Evolutionary conservation across 164 flowering plant genomes (phyloP), one percentile per base, ranked within the genome.

Genomic region (Berberis vulgaris): DNA sequence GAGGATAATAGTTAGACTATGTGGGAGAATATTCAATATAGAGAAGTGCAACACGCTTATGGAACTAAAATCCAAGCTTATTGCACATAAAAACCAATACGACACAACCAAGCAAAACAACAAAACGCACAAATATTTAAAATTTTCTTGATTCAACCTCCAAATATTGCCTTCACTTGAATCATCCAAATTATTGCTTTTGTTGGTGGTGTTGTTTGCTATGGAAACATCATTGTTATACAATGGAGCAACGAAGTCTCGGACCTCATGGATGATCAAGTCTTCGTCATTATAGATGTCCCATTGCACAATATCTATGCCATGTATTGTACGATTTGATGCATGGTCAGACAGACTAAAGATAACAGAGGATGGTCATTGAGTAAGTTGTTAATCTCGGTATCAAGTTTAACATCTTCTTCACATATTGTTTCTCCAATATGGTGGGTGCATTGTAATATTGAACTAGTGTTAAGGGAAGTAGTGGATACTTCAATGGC

Each of bases 181-280:
- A n/a, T n/a, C n/a, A n/a, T n/a, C n/a, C n/a, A n/a, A n/a, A n/a
- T n/a, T n/a, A n/a, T n/a, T n/a, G n/a, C n/a, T n/a, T n/a, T n/a
- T n/a, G n/a, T n/a, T n/a, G n/a, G n/a, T n/a, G n/a, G n/a, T n/a
- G n/a, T n/a, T n/a, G n/a, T n/a, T n/a, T n/a, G n/a, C n/a, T n/a
- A n/a, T n/a, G n/a, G n/a, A n/a, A n/a, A n/a, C n/a, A n/a, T n/a
- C n/a, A n/a, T n/a, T n/a, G n/a, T n/a, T n/a, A n/a, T n/a, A n/a
- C n/a, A n/a, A 44, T 2, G 67, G 64, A 40, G 44, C 59, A 6
- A 70, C 60, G 57, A 70, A 65, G 41, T 65, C 39, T 10, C 49
- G 62, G 2, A 70, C 64, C 12, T 65, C 73, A 43, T 70, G 73
- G 38, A 61, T 60, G 42, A 57, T 46, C n/a, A 70, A 41, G 26